Percentiles rank a stretch among this genome's conserved stretches.
Conservation (phyloP, 805 yeast species). For the Priceomyces fermenticarens region DNA sequence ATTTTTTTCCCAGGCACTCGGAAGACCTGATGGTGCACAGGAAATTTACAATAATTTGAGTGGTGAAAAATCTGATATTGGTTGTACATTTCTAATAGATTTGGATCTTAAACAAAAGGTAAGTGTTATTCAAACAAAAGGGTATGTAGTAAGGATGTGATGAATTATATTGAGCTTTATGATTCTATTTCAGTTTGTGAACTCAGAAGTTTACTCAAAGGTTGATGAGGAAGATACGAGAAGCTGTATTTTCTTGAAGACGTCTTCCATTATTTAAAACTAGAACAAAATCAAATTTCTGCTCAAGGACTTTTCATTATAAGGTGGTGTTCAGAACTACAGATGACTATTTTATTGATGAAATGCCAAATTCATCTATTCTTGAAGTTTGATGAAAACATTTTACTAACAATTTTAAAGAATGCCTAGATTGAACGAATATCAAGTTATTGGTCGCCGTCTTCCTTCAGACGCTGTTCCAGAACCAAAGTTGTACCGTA, state of each 20-base stretch:
- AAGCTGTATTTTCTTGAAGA: no score
- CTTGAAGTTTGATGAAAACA: not conserved
- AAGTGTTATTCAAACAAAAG: slow-evolving; percentile 1
- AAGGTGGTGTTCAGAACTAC: no score
- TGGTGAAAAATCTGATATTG: slow-evolving; percentile 3
- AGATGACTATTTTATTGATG: no score
- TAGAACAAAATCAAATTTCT: no score
- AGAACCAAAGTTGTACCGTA: slow-evolving; percentile 99
- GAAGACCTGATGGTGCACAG: not conserved
- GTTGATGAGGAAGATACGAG: no score
- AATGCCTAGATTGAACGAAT: slow-evolving; percentile 97
- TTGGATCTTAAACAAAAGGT: slow-evolving; percentile 8
- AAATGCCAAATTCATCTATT: not conserved
- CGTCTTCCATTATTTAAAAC: no score
- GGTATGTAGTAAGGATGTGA: no score
- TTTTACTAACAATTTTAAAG: slow-evolving; percentile 22
- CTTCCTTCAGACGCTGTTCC: slow-evolving; percentile 98
- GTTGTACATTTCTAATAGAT: slow-evolving; percentile 2
- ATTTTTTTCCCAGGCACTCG: not conserved
- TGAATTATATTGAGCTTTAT: no score
- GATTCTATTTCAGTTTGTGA: no score
- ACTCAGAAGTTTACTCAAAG: no score
- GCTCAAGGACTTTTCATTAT: no score
- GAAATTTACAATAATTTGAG: not conserved
- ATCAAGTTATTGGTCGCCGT: slow-evolving; percentile 99